These are phyloP conservation scores for Camellia sinensis DNA, from an alignment of 148 eudicot species.

Conservation along the genomic window DNA sequence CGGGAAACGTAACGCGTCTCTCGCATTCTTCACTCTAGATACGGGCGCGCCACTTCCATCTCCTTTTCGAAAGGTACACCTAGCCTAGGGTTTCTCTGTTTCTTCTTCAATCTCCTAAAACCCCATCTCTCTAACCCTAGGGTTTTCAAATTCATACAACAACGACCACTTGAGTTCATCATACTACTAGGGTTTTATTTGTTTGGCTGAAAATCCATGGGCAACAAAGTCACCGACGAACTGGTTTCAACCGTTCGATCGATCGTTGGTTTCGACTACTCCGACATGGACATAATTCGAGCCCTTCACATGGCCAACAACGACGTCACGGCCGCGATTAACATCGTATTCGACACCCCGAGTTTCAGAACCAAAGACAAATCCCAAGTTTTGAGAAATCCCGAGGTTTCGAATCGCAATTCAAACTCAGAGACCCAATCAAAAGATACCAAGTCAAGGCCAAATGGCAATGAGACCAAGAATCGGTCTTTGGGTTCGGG, in stretches of 20 bases:
- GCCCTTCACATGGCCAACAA: constrained; percentile 94
- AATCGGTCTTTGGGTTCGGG: background rate
- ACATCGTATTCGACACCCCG: constrained; percentile 85
- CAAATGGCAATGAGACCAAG: background rate
- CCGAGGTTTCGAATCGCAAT: constrained; percentile 24
- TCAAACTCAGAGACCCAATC: constrained; percentile 16
- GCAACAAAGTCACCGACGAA: constrained; percentile 57
- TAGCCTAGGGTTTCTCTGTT: background rate
- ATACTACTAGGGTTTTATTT: constrained; percentile 27
- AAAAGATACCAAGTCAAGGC: background rate
- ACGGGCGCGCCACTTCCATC: background rate
- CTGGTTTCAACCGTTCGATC: constrained; percentile 60
- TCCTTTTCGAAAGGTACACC: background rate
- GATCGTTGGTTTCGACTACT: constrained; percentile 65
- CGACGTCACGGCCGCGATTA: constrained; percentile 84
- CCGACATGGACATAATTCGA: constrained; percentile 89
- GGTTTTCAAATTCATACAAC: background rate
- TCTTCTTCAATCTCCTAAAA: background rate
- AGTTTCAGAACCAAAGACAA: constrained; percentile 36
- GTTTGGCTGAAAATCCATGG: constrained; percentile 31
- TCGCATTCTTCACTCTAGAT: background rate
- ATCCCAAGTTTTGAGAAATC: constrained; percentile 37
- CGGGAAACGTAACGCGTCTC: constrained; percentile 12
- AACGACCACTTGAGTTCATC: background rate
- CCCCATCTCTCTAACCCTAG: background rate